Evolutionary conservation across 108 stramenopile species (phyloP).

Genomic region (Heterococcus sp.): DNA sequence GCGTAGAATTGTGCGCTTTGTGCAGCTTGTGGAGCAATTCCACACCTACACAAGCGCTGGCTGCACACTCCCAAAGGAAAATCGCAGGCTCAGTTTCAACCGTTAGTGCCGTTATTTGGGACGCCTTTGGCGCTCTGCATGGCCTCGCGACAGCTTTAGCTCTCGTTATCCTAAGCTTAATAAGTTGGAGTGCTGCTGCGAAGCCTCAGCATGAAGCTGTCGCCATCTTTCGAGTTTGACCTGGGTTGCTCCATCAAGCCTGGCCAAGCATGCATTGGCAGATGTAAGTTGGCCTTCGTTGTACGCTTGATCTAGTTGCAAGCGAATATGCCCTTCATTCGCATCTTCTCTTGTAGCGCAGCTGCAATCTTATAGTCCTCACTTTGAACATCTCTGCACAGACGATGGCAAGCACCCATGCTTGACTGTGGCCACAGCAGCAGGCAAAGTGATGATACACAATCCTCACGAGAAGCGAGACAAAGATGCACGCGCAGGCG

Average conservation of each 20-base stretch:
- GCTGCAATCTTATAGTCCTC: neutral
- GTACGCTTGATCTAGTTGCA: neutral
- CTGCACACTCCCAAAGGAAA: too few relatives aligned
- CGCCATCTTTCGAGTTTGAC: conserved; percentile 24
- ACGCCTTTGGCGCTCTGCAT: too few relatives aligned
- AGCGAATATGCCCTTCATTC: neutral
- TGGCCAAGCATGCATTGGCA: conserved; percentile 26
- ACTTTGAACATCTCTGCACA: neutral
- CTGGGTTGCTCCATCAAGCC: conserved; percentile 20
- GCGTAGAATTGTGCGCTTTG: too few relatives aligned
- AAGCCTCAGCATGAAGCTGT: conserved; percentile 12
- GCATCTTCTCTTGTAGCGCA: neutral
- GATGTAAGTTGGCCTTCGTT: conserved; percentile 9
- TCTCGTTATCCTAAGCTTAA: neutral
- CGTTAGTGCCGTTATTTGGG: too few relatives aligned
- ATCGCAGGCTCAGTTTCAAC: too few relatives aligned
- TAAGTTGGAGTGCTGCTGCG: neutral
- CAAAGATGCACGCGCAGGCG: neutral
- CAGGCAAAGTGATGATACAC: conserved; percentile 57
- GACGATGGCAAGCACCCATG: conserved; percentile 54
- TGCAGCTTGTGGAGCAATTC: too few relatives aligned
- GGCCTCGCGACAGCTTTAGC: too few relatives aligned
- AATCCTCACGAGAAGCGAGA: conserved; percentile 20
- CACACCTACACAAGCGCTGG: too few relatives aligned
- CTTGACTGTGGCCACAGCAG: conserved; percentile 48